These are phyloP conservation scores for Sarocladium oryzae DNA, from an alignment of 2,329 filamentous ascomycete species.

Conservation along the genomic window DNA sequence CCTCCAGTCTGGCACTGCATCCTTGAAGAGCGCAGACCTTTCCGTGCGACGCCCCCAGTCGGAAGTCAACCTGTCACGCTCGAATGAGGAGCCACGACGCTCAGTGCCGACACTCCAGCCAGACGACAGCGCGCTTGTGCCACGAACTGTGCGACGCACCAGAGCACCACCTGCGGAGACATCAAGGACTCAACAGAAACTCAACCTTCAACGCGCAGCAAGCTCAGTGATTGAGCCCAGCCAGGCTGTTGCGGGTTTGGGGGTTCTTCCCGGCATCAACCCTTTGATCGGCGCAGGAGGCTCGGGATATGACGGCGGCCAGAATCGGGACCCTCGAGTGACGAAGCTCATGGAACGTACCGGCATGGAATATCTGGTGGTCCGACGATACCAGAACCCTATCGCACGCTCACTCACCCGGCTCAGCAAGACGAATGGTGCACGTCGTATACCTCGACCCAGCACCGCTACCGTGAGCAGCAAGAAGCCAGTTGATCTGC, in stretches of 20 bases:
- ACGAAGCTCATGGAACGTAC: slow-evolving; percentile 61
- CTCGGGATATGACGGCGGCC: slow-evolving; percentile 42
- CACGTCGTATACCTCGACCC: slow-evolving; percentile 36
- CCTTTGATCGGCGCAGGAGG: slow-evolving; percentile 47
- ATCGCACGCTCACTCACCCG: slow-evolving; percentile 54
- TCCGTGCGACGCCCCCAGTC: slow-evolving; percentile 35
- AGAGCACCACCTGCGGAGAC: slow-evolving; percentile 41
- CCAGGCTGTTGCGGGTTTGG: slow-evolving; percentile 30
- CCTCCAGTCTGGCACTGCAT: slow-evolving; percentile 31
- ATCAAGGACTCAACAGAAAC: slow-evolving; percentile 68
- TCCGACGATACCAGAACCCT: slow-evolving; percentile 65
- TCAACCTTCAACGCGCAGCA: slow-evolving; percentile 62
- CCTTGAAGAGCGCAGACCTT: slow-evolving; percentile 25
- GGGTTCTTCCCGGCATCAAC: slow-evolving; percentile 26
- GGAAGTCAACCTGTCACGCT: slow-evolving; percentile 27
- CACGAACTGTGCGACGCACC: slow-evolving; percentile 33
- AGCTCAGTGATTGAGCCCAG: slow-evolving; percentile 65
- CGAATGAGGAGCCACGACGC: slow-evolving; percentile 18
- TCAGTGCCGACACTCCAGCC: slow-evolving; percentile 22
- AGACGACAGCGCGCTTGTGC: slow-evolving; percentile 40
- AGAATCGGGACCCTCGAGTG: slow-evolving; percentile 54
- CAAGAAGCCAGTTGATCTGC: slow-evolving; percentile 24
- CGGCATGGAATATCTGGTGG: slow-evolving; percentile 67
- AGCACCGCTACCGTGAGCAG: slow-evolving; percentile 31
- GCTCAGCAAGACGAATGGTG: slow-evolving; percentile 18